Evolutionary conservation across 176 grass and related monocot species (phyloP), one percentile per base, ranked within the genome.

Genomic region (Canna indica): DNA sequence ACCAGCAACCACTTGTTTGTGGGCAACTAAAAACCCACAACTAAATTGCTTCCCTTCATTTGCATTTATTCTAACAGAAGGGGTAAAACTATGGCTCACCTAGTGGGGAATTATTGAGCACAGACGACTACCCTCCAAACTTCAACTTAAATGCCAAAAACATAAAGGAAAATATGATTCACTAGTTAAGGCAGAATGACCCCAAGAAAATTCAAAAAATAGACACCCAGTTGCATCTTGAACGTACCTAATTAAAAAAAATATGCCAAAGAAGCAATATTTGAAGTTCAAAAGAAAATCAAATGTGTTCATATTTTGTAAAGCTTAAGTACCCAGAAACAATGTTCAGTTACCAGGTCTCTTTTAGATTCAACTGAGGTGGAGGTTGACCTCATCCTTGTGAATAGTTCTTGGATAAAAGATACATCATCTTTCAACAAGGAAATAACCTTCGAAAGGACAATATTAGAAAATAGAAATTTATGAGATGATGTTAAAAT

Each of bases 361-460:
- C 84, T 83, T 84, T 84, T 99, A 1, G 82, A 94, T 70, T 92
- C 89, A 52, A 69, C 47, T 68, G 84, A 88, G 74, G 73, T 83
- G 74, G 70, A 71, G 15, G 69, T 68, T 26, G 83, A 90, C 75
- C 82, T 93, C 95, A 99, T 94, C 67, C 83, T 88, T 57, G 87
- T 71, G 78, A 99, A 94, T 73, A 99, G 74, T 56, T 93, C 90
- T 90, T 87, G 90, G 53, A 99, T 84, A 90, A 99, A 99, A 74
- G 68, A 83, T 54, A 69, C 71, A 85, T 99, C 95, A 47, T 99
- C 95, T 88, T 99, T 99, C 36, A 99, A 76, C 67, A 90, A 84
- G 53, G 95, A 94, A 76, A 99, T 86, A 76, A 99, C 82, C 95
- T 99, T 79, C 75, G 87, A n/a, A 68, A 57, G 68, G 62, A 79